phyloP scores from a whole-genome alignment of 2,329 filamentous ascomycete genomes.

The Pseudofabraea citricarpa region DNA sequence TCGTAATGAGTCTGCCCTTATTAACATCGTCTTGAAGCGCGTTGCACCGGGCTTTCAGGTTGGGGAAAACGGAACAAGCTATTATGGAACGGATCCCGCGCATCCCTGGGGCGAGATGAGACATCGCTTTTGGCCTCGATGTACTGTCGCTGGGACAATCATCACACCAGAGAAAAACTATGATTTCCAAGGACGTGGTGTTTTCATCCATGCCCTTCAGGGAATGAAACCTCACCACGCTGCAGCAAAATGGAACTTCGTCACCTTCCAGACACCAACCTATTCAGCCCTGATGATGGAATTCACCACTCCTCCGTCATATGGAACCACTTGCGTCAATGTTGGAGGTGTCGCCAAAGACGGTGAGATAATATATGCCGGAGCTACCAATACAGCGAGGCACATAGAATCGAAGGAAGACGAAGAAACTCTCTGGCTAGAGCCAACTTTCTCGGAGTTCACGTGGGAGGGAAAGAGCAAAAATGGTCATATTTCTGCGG shows the following conservation, averaged over 20 bases:
- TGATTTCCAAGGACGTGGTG: slow-evolving; percentile 73
- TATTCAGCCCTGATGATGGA: slow-evolving; percentile 94
- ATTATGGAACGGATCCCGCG: slow-evolving; percentile 79
- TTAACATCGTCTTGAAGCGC: slow-evolving; percentile 79
- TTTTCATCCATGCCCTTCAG: slow-evolving; percentile 83
- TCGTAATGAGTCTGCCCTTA: slow-evolving; percentile 71
- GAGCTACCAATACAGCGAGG: slow-evolving; percentile 56
- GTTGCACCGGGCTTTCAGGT: slow-evolving; percentile 75
- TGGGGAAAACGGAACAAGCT: slow-evolving; percentile 77
- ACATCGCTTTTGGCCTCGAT: slow-evolving; percentile 93
- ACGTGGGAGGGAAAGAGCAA: slow-evolving; percentile 74
- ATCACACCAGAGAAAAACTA: slow-evolving; percentile 76
- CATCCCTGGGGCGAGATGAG: slow-evolving; percentile 91
- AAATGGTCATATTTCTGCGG: slow-evolving; percentile 69
- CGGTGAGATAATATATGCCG: slow-evolving; percentile 72
- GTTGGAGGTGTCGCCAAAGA: slow-evolving; percentile 81
- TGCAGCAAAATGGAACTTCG: slow-evolving; percentile 89
- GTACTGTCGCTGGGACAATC: slow-evolving; percentile 75
- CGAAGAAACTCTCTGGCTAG: slow-evolving; percentile 79
- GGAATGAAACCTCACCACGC: slow-evolving; percentile 99
- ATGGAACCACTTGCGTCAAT: slow-evolving; percentile 77
- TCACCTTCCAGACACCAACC: slow-evolving; percentile 81
- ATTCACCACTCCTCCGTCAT: slow-evolving; percentile 89
- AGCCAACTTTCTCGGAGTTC: slow-evolving; percentile 71
- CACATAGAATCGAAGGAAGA: slow-evolving; percentile 71